Conservation (phyloP, 768 basidiomycete species). For the Auricularia heimuer region DNA sequence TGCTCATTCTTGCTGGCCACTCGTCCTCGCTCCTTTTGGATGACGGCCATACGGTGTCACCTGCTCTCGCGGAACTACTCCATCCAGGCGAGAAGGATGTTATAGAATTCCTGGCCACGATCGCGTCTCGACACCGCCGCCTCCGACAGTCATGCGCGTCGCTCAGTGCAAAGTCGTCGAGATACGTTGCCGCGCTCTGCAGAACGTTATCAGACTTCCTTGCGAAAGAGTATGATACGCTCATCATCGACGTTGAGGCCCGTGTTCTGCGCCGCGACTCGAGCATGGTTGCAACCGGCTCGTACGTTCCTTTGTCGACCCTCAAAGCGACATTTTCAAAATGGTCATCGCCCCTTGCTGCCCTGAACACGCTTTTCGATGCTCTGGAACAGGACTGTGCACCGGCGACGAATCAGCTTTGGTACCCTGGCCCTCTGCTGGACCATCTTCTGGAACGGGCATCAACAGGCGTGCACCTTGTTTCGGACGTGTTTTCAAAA, state of each 20-base stretch:
- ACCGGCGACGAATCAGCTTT: constrained; percentile 17
- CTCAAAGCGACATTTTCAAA: constrained; percentile 73
- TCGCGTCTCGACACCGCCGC: constrained; percentile 66
- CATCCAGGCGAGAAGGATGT: constrained; percentile 86
- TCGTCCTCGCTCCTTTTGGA: constrained; percentile 69
- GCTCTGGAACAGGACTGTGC: constrained; percentile 42
- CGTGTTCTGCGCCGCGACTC: constrained; percentile 69
- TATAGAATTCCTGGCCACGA: constrained; percentile 65
- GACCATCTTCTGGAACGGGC: constrained; percentile 66
- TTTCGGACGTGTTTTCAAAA: constrained; percentile 58
- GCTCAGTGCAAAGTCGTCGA: constrained; percentile 50
- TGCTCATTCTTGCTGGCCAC: constrained; percentile 82
- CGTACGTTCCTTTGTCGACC: constrained; percentile 79
- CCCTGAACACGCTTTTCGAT: constrained; percentile 55
- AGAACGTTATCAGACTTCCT: constrained; percentile 65
- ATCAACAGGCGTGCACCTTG: constrained; percentile 67
- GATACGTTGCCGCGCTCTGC: constrained; percentile 72
- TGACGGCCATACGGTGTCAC: constrained; percentile 41
- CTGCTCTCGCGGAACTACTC: constrained; percentile 58
- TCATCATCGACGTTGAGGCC: constrained; percentile 73
- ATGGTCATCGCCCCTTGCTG: constrained; percentile 81
- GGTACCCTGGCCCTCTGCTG: constrained; percentile 71
- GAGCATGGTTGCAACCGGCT: constrained; percentile 63
- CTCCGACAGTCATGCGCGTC: constrained; percentile 48
- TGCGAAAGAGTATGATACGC: constrained; percentile 67